These are phyloP conservation scores for Helotiales sp. DNA, from an alignment of 2,329 filamentous ascomycete species.

Conservation along the genomic window DNA sequence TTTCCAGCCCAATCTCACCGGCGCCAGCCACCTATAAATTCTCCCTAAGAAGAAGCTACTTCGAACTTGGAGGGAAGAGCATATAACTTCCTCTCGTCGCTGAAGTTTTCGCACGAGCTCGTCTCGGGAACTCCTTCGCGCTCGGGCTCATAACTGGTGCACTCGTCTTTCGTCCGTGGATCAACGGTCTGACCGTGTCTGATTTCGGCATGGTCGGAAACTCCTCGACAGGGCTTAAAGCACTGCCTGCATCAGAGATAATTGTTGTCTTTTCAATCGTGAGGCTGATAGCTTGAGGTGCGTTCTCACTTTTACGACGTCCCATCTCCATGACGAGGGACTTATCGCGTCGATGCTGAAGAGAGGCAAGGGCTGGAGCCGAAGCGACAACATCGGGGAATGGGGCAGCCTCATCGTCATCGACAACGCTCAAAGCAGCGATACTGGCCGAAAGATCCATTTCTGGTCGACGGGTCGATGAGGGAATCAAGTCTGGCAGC, in stretches of 20 bases:
- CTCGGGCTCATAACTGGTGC: constrained; percentile 27
- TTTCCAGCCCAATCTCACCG: neutral
- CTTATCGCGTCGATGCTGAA: constrained; percentile 22
- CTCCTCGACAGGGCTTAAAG: constrained; percentile 33
- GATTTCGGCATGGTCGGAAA: constrained; percentile 6
- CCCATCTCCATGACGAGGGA: constrained; percentile 16
- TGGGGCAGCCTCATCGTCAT: constrained; percentile 16
- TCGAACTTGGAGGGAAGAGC: constrained; percentile 30
- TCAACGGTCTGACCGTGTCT: neutral
- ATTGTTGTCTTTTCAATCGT: neutral
- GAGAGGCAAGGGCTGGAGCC: constrained; percentile 2
- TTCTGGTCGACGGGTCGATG: constrained; percentile 23
- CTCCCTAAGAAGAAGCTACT: neutral
- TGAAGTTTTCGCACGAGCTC: constrained; percentile 27
- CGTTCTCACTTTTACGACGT: constrained; percentile 16
- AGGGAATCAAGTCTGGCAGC: constrained; percentile 36
- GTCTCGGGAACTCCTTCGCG: constrained; percentile 22
- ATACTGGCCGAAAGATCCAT: constrained; percentile 15
- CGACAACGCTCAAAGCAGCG: constrained; percentile 8
- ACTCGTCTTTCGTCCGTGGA: constrained; percentile 32
- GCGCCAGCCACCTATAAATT: neutral
- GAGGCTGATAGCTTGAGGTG: neutral
- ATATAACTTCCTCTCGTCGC: constrained; percentile 29
- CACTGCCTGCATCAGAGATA: constrained; percentile 3
- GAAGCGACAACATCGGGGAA: constrained; percentile 13